These are phyloP conservation scores for Apophysomyces ossiformis DNA, from an alignment of 371 early-diverging fungal species.

Conservation along the genomic window DNA sequence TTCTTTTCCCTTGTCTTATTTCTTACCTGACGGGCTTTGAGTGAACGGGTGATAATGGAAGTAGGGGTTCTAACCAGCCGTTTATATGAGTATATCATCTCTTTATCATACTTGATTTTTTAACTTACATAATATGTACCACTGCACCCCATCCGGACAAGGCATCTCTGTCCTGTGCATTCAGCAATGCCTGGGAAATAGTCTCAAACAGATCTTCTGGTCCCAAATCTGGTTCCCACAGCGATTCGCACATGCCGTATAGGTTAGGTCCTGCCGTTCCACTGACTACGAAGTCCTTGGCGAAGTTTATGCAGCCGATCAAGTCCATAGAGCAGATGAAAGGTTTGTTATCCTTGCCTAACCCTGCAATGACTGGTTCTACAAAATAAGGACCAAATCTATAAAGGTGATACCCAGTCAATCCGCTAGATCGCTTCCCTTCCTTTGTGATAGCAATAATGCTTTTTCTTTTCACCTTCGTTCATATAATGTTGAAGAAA, in stretches of 20 bases:
- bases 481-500: constrained; percentile 98
- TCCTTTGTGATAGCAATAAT: neutral
- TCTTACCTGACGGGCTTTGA: neutral
- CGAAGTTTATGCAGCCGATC: constrained; percentile 96
- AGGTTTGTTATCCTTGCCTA: constrained; percentile 90
- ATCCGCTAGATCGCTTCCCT: neutral
- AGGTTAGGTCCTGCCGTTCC: constrained; percentile 94
- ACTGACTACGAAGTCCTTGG: constrained; percentile 95
- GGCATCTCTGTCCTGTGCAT: constrained; percentile 98
- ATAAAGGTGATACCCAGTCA: neutral
- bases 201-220: constrained; percentile 99
- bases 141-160: constrained; percentile 99
- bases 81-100: neutral
- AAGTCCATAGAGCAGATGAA: constrained; percentile 97
- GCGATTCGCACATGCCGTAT: constrained; percentile 97
- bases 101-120: neutral
- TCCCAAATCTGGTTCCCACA: constrained; percentile 97
- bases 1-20: neutral
- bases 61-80: neutral
- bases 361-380: constrained; percentile 96
- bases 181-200: constrained; percentile 95
- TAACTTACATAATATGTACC: constrained; percentile 88
- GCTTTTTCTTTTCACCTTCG: constrained; percentile 65
- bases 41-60: neutral
- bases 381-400: constrained; percentile 98